These are phyloP conservation scores for Protomyces lactucae-debilis DNA, from an alignment of 1,139 yeast species.

Conservation along the genomic window DNA sequence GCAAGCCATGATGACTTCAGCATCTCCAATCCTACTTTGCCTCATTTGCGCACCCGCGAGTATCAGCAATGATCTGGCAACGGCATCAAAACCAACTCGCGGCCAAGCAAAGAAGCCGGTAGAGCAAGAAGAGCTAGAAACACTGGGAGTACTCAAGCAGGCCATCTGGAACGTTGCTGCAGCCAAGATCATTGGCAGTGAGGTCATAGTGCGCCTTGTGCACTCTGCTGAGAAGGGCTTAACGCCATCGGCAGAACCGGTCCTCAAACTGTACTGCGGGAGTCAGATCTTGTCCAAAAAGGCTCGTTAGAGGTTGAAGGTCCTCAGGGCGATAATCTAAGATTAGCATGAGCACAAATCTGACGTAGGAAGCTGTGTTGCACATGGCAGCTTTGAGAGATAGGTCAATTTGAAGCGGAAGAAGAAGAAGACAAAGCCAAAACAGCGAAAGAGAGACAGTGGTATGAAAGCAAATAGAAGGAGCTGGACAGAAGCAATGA, in stretches of 20 bases:
- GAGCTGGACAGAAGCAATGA: not conserved
- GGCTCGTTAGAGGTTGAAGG: not conserved
- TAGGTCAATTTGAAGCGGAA: not conserved
- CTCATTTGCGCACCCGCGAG: constrained; percentile 2
- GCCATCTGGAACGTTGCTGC: constrained; percentile 32
- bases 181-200: constrained; percentile 1
- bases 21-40: constrained; percentile 28
- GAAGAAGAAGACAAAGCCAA: not conserved
- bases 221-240: not conserved
- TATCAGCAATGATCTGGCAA: not conserved
- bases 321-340: too few relatives aligned
- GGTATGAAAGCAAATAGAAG: too few relatives aligned
- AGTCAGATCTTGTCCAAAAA: not conserved
- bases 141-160: constrained; percentile 30
- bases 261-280: not conserved
- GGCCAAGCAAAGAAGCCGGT: not conserved
- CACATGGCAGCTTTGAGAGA: too few relatives aligned
- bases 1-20: constrained; percentile 26
- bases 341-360: too few relatives aligned
- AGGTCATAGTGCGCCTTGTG: not conserved
- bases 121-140: constrained; percentile 3
- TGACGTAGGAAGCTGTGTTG: too few relatives aligned
- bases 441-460: too few relatives aligned
- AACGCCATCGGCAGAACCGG: not conserved
- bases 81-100: not conserved